Evolutionary conservation across 176 grass and related monocot species (phyloP), one percentile per base, ranked within the genome.

Genomic region (Carex myosuroides): DNA sequence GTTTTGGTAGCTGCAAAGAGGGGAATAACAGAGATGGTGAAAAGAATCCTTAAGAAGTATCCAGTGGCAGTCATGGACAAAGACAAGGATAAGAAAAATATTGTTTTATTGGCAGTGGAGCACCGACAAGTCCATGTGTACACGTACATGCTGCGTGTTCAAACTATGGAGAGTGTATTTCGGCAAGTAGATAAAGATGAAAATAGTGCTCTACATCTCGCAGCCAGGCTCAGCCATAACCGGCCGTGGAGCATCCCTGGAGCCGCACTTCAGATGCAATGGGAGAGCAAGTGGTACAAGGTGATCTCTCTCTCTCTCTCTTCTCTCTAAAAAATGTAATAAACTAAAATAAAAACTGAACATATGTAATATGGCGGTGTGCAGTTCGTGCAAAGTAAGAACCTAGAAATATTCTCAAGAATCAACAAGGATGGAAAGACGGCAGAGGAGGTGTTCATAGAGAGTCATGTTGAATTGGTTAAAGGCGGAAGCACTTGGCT

Each of bases 211-310:
- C 22, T 78, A 10, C 84, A 85, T 85, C 69, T 37, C 5, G 70
- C 84, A n/a, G 84, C 84, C 32, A 64, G 0, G 70, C 84, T 55
- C 11, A 46, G 69, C 58, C 35, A 65, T 10, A 61, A 52, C 12
- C 52, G 53, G 12, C 84, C 84, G 7, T 85, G 84, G 84, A 50
- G 13, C 56, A 85, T 85, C 37, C 56, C 70, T 14, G 84, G 70
- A 32, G 84, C 55, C 0, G 84, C 84, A 64, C 84, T 85, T 64
- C 84, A 85, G 50, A 85, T 85, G 84, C 84, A 79, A 48, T 85
- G 70, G 70, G 84, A 85, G 21, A 79, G 69, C 55, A 85, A 78
- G 60, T 85, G 84, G 84, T 85, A 85, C 71, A 85, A 85, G 69
- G 83, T 85, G 18, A 73, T 48, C 8, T 5, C 39, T 52, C 42